Percentiles rank a stretch among this genome's conserved stretches.
Conservation (phyloP, 2,329 filamentous ascomycete genomes). For the Lasiodiplodia sp. region DNA sequence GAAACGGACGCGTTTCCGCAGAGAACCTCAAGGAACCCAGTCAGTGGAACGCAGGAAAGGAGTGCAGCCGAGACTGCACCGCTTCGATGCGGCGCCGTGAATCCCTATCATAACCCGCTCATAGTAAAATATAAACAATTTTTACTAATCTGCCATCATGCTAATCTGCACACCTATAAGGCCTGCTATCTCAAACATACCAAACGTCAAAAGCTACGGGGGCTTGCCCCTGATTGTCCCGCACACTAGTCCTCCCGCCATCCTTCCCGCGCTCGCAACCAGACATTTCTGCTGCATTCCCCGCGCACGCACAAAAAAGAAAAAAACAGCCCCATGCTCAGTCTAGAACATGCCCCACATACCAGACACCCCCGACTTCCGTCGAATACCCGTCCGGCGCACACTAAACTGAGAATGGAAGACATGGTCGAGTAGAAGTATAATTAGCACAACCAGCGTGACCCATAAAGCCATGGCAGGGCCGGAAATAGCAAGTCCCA, state of each 20-base stretch:
- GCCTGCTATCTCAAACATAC: not conserved
- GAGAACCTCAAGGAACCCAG: not conserved
- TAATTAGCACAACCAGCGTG: conserved; percentile 3
- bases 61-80: not conserved
- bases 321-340: not conserved
- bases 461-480: not conserved
- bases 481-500: not conserved
- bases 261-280: conserved; percentile 11
- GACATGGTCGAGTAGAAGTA: not conserved
- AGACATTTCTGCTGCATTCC: conserved; percentile 1
- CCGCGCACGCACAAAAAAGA: not conserved
- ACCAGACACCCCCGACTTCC: not conserved
- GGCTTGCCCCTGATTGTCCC: conserved; percentile 7
- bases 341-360: conserved; percentile 15
- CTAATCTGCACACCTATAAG: conserved; percentile 17
- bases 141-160: conserved; percentile 7
- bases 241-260: not conserved
- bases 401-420: not conserved
- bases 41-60: not conserved
- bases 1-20: not conserved
- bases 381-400: not conserved
- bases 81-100: not conserved
- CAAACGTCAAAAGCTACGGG: not conserved
- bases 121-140: not conserved
- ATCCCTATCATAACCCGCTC: not conserved